Percentiles rank a stretch among this genome's conserved stretches.
These are phyloP conservation scores for Corchorus capsularis DNA, from an alignment of 345 rosid species.

Conservation along the genomic window DNA sequence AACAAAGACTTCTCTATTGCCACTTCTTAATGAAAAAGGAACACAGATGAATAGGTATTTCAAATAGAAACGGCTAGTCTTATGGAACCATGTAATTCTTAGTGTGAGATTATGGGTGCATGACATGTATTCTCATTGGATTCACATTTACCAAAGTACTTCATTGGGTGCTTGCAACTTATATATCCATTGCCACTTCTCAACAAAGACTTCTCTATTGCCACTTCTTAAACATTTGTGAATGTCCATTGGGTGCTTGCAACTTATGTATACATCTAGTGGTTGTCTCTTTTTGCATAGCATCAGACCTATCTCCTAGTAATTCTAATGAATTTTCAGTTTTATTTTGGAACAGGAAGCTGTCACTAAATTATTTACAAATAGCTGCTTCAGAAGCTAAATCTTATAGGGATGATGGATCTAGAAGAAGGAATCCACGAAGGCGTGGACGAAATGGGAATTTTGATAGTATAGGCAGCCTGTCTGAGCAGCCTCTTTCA, in stretches of 20 bases:
- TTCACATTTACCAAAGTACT: neutral
- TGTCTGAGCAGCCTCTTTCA: slow-evolving; percentile 64
- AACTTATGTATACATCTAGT: neutral
- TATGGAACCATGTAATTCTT: neutral
- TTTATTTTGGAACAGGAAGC: slow-evolving; percentile 61
- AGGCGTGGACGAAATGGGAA: slow-evolving; percentile 46
- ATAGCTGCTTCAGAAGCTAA: slow-evolving; percentile 61
- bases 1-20: slow-evolving; percentile 61
- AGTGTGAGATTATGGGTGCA: neutral
- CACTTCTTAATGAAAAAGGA: slow-evolving; percentile 88
- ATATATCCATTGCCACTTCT: slow-evolving; percentile 62
- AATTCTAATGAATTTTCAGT: slow-evolving; percentile 15
- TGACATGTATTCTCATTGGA: neutral
- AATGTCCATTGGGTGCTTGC: neutral
- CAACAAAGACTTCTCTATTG: slow-evolving; percentile 63
- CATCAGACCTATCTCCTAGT: slow-evolving; percentile 3
- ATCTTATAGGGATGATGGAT: slow-evolving; percentile 53
- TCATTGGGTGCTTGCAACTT: too few relatives aligned
- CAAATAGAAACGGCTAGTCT: slow-evolving; percentile 10
- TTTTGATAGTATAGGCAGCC: slow-evolving; percentile 32
- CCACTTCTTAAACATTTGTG: slow-evolving; percentile 48
- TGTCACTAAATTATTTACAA: slow-evolving; percentile 77
- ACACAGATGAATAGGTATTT: slow-evolving; percentile 74
- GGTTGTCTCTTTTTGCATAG: slow-evolving; percentile 7
- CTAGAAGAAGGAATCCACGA: slow-evolving; percentile 69